phyloP scores from a whole-genome alignment of 805 yeast species.

The Kodamaea nitidulidarum region DNA sequence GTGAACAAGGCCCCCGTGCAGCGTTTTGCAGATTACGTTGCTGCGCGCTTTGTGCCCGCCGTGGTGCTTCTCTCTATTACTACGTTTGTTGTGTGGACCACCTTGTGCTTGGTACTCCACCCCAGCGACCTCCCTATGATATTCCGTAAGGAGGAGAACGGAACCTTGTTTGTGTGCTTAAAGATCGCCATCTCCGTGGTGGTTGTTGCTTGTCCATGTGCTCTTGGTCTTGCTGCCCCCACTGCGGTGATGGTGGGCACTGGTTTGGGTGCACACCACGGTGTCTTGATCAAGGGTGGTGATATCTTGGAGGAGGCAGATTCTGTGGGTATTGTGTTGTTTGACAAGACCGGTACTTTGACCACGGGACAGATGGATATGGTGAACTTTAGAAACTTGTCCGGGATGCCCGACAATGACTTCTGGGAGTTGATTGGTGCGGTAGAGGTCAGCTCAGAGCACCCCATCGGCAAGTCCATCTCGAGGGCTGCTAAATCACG shows the following conservation, averaged over 20 bases:
- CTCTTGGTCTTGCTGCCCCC: constrained; percentile 94
- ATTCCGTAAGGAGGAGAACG: constrained; percentile 45
- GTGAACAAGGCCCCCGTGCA: constrained; percentile 87
- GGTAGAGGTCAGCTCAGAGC: constrained; percentile 72
- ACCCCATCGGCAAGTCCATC: constrained; percentile 81
- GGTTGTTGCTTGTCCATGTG: constrained; percentile 99
- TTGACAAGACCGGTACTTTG: constrained; percentile 95
- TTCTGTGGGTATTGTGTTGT: constrained; percentile 60
- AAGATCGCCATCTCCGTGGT: constrained; percentile 85
- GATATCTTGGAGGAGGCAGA: constrained; percentile 75
- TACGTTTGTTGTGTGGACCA: constrained; percentile 52
- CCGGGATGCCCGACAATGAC: constrained; percentile 25
- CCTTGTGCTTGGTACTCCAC: constrained; percentile 26
- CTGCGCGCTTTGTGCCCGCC: constrained; percentile 79
- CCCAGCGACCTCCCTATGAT: constrained; percentile 40
- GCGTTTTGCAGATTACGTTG: constrained; percentile 77
- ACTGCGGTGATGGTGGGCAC: constrained; percentile 99
- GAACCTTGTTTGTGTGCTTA: constrained; percentile 63
- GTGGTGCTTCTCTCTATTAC: constrained; percentile 57
- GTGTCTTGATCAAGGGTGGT: constrained; percentile 91
- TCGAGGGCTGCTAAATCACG: constrained; percentile 30
- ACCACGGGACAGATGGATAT: constrained; percentile 77
- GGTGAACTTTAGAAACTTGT: constrained; percentile 17
- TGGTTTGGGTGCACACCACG: constrained; percentile 88
- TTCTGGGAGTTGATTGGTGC: constrained; percentile 56